Base-by-base conservation (phyloP, 169 alveolate species). In the Plasmodium malariae region DNA sequence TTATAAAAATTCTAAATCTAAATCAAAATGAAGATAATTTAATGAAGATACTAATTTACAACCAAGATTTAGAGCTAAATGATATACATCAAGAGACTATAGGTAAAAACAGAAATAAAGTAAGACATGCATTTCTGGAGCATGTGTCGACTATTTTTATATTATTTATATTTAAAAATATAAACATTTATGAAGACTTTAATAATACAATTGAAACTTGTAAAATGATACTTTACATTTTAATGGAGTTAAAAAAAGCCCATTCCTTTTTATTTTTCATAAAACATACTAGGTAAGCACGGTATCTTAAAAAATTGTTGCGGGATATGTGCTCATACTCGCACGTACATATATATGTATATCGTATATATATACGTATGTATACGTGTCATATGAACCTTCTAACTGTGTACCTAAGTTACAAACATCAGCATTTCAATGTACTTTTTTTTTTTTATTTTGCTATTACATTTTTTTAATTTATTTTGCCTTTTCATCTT, bases 251-350 rank as follows among this genome's bases (percentile, higher is more conserved):
- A 28, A 76, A 63, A 37, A 62, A 76, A 6, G 78, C 89, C 21
- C 62, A 62, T 21, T 76, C 89, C 48, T 76, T 76, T 62, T 76
- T 76, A 68, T 76, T 60, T 54, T 76, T 76, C 19, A 30, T 62
- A 1, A 59, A 76, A 65, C 68, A 21, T 3, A 54, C 89, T 0
- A 60, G 76, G 89, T 76, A 62, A 32, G 49, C 4, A n/a, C 26
- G 34, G 17, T n/a, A n/a, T n/a, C n/a, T n/a, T n/a, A n/a, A n/a
- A n/a, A n/a, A n/a, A n/a, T n/a, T n/a, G n/a, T n/a, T n/a, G n/a
- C n/a, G n/a, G n/a, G n/a, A n/a, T n/a, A n/a, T n/a, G n/a, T 21
- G 9, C 21, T 63, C 21, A 63, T 43, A 24, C 12, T 4, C 17
- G 34, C 21, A 21, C 49, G 7, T 12, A 21, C 43, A 6, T 9